Conservation (phyloP, 169 alveolate genomes). For the Theileria luwenshuni region DNA sequence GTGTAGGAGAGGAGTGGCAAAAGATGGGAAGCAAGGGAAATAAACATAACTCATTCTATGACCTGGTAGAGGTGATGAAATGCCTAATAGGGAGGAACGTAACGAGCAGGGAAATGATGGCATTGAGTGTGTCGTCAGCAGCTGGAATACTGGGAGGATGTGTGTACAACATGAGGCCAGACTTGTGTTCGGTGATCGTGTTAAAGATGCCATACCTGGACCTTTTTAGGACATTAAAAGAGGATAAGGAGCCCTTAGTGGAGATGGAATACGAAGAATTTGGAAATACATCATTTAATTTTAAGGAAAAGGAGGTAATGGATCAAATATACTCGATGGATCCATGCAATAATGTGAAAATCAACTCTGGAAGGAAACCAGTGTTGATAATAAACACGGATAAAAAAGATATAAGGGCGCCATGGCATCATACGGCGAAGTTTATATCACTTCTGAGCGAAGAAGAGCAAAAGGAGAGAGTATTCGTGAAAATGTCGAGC, state of each 20-base stretch:
- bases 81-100: conserved; percentile 44
- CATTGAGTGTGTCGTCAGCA: conserved; percentile 44
- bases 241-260: conserved; percentile 25
- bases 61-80: conserved; percentile 56
- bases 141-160: conserved; percentile 60
- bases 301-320: conserved; percentile 4
- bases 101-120: conserved; percentile 36
- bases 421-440: conserved; percentile 40
- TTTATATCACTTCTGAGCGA: conserved; percentile 24
- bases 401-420: conserved; percentile 45
- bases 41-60: conserved; percentile 39
- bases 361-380: conserved; percentile 17
- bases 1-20: conserved; percentile 49
- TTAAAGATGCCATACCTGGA: conserved; percentile 71
- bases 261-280: conserved; percentile 69
- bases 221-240: conserved; percentile 41
- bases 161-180: conserved; percentile 63
- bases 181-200: conserved; percentile 48
- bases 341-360: conserved; percentile 42
- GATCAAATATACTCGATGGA: conserved; percentile 48
- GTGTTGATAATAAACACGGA: conserved; percentile 43
- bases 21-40: conserved; percentile 7
- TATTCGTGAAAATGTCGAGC: conserved; percentile 28
- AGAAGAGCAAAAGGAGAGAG: conserved; percentile 5
- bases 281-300: conserved; percentile 30